Percentiles rank a stretch among this genome's conserved stretches.
Conservation (phyloP, 2,329 filamentous ascomycete species). For the Botrytis medusae region DNA sequence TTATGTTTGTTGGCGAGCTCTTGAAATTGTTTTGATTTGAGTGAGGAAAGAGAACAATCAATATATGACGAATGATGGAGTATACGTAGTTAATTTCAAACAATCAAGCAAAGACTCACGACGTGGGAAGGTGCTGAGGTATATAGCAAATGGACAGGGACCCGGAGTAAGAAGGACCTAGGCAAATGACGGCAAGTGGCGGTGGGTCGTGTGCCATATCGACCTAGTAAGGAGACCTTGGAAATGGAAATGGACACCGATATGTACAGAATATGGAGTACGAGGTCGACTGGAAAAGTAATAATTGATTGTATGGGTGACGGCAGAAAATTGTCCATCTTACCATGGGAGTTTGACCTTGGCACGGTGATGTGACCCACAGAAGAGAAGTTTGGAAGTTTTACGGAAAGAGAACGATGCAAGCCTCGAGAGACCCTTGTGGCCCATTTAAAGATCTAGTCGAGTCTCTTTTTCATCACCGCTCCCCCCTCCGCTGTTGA, state of each 20-base stretch:
- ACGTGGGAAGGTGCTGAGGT: background rate
- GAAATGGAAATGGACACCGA: background rate
- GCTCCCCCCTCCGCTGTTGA: background rate
- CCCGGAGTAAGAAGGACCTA: slow-evolving; percentile 1
- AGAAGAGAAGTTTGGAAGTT: slow-evolving; percentile 3
- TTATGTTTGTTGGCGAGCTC: background rate
- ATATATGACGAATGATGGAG: background rate
- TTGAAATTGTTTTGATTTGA: background rate
- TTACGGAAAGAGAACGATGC: background rate
- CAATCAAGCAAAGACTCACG: background rate
- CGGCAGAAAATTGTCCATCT: background rate
- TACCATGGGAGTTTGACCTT: background rate
- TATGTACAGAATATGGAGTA: slow-evolving; percentile 5
- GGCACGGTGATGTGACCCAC: slow-evolving; percentile 5
- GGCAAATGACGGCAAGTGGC: slow-evolving; percentile 12
- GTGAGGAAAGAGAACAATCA: background rate
- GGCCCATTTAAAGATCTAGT: slow-evolving; percentile 6
- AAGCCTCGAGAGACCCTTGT: background rate
- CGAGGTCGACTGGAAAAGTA: background rate
- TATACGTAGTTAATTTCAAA: background rate
- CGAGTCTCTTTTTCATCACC: slow-evolving; percentile 5
- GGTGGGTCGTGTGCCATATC: background rate
- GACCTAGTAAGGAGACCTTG: background rate
- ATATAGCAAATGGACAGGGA: background rate
- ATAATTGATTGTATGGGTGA: slow-evolving; percentile 1